A percentile compares a stretch with the other conserved stretches of the same genome.
Evolutionary conservation across 2,329 filamentous ascomycete genomes (phyloP).

Genomic region (Trichoderma atroviride): DNA sequence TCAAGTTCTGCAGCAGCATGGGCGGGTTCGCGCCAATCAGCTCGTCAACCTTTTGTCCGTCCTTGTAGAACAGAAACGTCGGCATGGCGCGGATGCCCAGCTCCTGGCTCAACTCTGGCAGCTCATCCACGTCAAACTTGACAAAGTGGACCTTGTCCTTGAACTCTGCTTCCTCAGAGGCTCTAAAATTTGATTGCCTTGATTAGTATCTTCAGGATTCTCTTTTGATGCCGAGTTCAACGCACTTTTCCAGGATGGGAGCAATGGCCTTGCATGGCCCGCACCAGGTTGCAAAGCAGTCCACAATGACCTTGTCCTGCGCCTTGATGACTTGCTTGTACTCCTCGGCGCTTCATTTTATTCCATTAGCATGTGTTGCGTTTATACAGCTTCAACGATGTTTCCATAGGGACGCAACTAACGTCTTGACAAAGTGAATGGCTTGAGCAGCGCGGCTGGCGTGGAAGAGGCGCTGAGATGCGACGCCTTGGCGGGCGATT

Average conservation of each 20-base stretch:
- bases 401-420: constrained; percentile 7
- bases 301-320: constrained; percentile 69
- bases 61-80: constrained; percentile 83
- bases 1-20: constrained; percentile 49
- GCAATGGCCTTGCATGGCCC: constrained; percentile 90
- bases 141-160: constrained; percentile 70
- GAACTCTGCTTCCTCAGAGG: constrained; percentile 47
- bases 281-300: constrained; percentile 90
- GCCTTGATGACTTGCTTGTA: constrained; percentile 58
- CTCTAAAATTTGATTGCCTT: constrained; percentile 26
- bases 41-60: constrained; percentile 70
- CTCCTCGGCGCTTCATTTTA: constrained; percentile 54
- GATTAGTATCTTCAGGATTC: neutral
- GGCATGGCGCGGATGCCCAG: constrained; percentile 88
- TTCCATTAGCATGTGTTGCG: neutral
- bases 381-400: neutral
- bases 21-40: constrained; percentile 79
- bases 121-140: constrained; percentile 88
- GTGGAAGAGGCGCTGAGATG: constrained; percentile 36
- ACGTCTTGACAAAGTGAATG: constrained; percentile 50
- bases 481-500: constrained; percentile 28
- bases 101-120: constrained; percentile 72
- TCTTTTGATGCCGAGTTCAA: neutral
- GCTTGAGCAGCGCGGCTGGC: constrained; percentile 47
- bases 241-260: constrained; percentile 59